Evolutionary conservation across 495 filamentous ascomycete species (phyloP).

Genomic region (Hypoxylon subgilvum): DNA sequence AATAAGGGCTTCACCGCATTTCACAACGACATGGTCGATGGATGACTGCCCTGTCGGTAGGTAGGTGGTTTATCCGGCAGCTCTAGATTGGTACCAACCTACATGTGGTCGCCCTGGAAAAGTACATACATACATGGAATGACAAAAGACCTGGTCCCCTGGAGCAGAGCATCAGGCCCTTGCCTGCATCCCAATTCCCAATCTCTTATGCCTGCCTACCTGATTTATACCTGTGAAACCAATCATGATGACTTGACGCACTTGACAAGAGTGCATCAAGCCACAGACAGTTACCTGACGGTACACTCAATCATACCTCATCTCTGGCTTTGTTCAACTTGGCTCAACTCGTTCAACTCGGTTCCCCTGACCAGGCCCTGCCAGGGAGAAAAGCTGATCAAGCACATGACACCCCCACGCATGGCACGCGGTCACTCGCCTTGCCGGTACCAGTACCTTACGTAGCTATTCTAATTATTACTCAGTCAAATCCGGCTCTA

Average conservation of each 20-base stretch:
- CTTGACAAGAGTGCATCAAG: conserved; percentile 24
- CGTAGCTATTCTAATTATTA: conserved; percentile 13
- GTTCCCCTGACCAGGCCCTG: conserved; percentile 6
- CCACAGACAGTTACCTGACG: conserved; percentile 18
- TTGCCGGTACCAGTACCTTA: conserved; percentile 17
- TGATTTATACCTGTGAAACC: conserved; percentile 11
- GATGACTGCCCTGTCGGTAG: neutral
- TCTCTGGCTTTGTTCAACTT: conserved; percentile 1
- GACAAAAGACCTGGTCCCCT: neutral
- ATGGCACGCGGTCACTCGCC: neutral
- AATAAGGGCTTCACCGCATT: conserved; percentile 31
- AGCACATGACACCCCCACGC: conserved; percentile 31
- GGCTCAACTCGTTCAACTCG: neutral
- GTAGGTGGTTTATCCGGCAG: conserved; percentile 17
- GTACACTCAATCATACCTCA: conserved; percentile 29
- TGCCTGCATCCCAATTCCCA: conserved; percentile 12
- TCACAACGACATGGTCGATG: conserved; percentile 27
- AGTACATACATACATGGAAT: neutral
- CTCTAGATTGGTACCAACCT: conserved; percentile 8
- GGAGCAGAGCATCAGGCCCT: conserved; percentile 6
- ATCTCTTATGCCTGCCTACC: conserved; percentile 21
- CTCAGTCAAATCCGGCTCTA: conserved; percentile 6
- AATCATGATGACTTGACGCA: conserved; percentile 16
- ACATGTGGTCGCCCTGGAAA: too few relatives aligned
- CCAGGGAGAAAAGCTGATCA: conserved; percentile 17